Evolutionary conservation across 2,329 filamentous ascomycete genomes (phyloP).

Genomic region (Colletotrichum sp.): DNA sequence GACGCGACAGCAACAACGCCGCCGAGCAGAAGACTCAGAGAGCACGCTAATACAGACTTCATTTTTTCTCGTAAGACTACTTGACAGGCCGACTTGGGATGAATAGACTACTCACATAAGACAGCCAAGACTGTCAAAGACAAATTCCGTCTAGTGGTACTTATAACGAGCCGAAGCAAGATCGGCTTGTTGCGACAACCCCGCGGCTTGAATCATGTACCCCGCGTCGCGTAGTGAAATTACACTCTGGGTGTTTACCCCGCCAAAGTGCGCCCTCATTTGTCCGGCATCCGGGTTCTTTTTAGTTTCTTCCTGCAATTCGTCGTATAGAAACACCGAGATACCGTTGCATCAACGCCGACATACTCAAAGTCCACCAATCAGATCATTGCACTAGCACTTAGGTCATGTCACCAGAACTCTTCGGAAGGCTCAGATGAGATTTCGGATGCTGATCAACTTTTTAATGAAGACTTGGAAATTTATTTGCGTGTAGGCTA

Average conservation of each 20-base stretch:
- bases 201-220: background rate
- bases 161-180: background rate
- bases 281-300: background rate
- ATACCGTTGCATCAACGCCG: background rate
- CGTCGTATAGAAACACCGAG: background rate
- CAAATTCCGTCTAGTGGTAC: background rate
- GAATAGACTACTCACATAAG: background rate
- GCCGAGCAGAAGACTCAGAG: background rate
- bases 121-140: background rate
- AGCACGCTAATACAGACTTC: background rate
- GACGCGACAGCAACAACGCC: background rate
- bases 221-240: background rate
- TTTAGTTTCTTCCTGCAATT: background rate
- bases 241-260: background rate
- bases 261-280: background rate
- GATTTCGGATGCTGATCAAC: background rate
- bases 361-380: background rate
- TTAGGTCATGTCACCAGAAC: background rate
- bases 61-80: background rate
- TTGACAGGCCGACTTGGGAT: background rate
- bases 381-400: background rate
- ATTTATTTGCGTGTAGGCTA: accelerated
- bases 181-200: background rate
- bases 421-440: background rate
- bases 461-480: background rate